A percentile compares a stretch with the other conserved stretches of the same genome.
phyloP scores from a whole-genome alignment of 2,329 filamentous ascomycete genomes.

The Zelopaecilomyces penicillatus region DNA sequence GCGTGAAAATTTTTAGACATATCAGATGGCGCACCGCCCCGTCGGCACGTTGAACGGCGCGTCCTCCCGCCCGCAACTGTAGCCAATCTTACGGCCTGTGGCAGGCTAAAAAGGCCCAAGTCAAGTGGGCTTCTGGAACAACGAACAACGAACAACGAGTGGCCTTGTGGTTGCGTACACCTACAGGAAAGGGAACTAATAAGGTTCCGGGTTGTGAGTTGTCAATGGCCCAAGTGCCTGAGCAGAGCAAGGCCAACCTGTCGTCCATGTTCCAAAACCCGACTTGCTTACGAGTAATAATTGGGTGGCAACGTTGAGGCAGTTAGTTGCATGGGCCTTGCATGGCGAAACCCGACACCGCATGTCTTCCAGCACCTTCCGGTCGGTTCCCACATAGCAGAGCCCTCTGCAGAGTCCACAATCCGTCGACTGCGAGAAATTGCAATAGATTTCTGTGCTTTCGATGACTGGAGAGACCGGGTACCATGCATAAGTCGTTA shows the following conservation, averaged over 20 bases:
- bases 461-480: no score
- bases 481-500: no score
- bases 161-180: no score
- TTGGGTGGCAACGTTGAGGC: slow-evolving; percentile 4
- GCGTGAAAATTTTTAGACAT: not conserved
- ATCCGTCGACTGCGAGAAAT: no score
- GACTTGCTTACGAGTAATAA: slow-evolving; percentile 1
- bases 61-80: not conserved
- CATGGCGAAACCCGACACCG: not conserved
- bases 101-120: no score
- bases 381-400: no score
- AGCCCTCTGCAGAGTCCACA: no score
- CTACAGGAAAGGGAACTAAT: not conserved
- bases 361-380: no score
- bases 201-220: not conserved
- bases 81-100: not conserved
- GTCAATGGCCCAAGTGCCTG: not conserved
- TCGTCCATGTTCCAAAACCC: not conserved
- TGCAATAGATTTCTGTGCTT: no score
- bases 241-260: not conserved
- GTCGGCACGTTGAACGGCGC: not conserved
- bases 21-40: not conserved
- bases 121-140: slow-evolving; percentile 4
- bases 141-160: not conserved
- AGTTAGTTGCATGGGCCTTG: slow-evolving; percentile 1